Evolutionary conservation across 2,329 filamentous ascomycete genomes (phyloP), one percentile per base, ranked within the genome.

Genomic region (Monosporascus sp.): DNA sequence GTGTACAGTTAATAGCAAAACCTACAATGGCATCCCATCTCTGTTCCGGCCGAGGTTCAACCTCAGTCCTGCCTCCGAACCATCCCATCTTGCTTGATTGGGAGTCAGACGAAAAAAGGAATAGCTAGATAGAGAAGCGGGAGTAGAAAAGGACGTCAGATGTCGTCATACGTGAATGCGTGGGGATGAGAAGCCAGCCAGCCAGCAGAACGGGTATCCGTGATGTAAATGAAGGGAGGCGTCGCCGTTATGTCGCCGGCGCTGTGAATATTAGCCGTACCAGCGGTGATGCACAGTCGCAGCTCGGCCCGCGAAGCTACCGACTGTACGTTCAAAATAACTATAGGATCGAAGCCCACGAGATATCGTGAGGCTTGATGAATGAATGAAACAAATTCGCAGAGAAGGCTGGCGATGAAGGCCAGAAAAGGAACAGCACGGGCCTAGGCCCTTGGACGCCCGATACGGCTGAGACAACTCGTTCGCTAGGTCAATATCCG

Each of bases 21-120:
- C 87, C 67, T 74, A 90, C 88, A 68, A 97, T 92, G 69, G 92
- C 96, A 65, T 92, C 89, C 93, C 93, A 97, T 78, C 91, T 88
- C 74, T 94, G 90, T 72, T 97, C 93, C 55, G 89, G 85, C 58
- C 82, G 79, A 57, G 93, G 80, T 58, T 87, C 79, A 60, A 77
- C 80, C 67, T 77, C 69, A 67, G 88, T 87, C 53, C 77, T 76
- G 50, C 79, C 74, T 61, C 82, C 80, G 62, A 82, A 76, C 67
- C 85, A 88, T 61, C 81, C 78, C 88, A 91, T 90, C 49, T 65
- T 80, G 68, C 48, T 27, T 38, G 46, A 52, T 57, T 45, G 51
- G 43, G 51, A 54, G 31, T 20, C 3, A 14, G 41, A 49, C 17
- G 47, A 55, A 52, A 55, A 55, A 37, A 50, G 44, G 54, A 36